Base-by-base conservation (phyloP, 2,329 filamentous ascomycete species). In the Diplodia corticola region DNA sequence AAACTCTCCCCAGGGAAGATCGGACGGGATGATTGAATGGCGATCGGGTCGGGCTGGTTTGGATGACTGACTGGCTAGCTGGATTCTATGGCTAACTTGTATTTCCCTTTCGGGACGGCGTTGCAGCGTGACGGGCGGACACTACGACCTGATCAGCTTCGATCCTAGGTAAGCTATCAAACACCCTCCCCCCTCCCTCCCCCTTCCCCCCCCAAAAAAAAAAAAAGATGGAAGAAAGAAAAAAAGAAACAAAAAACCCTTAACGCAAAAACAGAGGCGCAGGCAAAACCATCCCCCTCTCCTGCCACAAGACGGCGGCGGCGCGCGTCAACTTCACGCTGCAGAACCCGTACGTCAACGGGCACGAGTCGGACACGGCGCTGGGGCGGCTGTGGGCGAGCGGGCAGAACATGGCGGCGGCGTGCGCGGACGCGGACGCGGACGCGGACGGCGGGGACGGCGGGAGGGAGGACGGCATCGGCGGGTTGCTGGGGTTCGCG, bases 401-500 rank as follows among this genome's bases (percentile, higher is more conserved):
- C 17, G 28, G 33, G 28, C 10, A 57, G 65, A 59, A 67, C 13
- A 33, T 66, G 9, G 68, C 68, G 26, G 33, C 46, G 17, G 46
- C 37, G 12, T 70, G 69, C 51, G 40, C 64, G 15, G 53, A 64
- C 4, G 37, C n/a, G n/a, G n/a, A n/a, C n/a, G n/a, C n/a, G n/a
- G n/a, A n/a, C n/a, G n/a, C n/a, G n/a, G n/a, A n/a, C n/a, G n/a
- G n/a, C n/a, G 40, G 64, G 15, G 53, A 64, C 4, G 37, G 57
- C 26, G 44, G 54, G 17, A 69, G 76, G 17, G 69, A 77, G n/a
- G n/a, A n/a, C n/a, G n/a, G n/a, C 2, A 79, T 71, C 0, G 80
- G 76, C 1, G 61, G 64, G 4, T 69, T 80, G 7, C 69, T 83
- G 4, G 80, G 82, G 10, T 83, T 80, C 0, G 77, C 79, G 0